Evolutionary conservation across 1,284 basidiomycete genomes (phyloP).

Genomic region (Trichosporon sp.): DNA sequence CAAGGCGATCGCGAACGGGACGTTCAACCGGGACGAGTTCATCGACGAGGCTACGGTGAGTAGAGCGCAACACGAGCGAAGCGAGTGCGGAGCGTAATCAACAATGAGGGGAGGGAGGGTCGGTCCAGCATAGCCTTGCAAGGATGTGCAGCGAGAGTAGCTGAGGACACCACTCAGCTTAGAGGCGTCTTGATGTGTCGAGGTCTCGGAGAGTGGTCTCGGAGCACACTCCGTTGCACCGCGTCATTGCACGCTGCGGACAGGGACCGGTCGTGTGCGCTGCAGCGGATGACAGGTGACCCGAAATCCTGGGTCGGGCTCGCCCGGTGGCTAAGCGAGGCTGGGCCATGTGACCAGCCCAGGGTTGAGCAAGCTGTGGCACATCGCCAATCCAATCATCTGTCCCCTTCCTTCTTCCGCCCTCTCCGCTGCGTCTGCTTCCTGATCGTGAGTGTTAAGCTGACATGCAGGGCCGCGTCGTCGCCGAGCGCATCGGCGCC

Average conservation of each 20-base stretch:
- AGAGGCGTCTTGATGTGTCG: too few species aligned
- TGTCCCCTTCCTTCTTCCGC: background rate
- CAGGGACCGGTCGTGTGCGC: background rate
- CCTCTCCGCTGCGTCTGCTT: background rate
- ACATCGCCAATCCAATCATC: too few species aligned
- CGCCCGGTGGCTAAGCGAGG: background rate
- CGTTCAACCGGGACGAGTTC: constrained; percentile 40
- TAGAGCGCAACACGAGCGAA: background rate
- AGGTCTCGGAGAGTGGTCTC: background rate
- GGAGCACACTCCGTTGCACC: background rate
- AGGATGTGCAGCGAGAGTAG: background rate
- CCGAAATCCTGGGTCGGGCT: background rate
- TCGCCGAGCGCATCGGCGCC: constrained; percentile 75
- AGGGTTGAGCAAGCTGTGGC: too few species aligned
- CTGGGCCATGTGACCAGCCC: background rate
- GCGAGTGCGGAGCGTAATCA: background rate
- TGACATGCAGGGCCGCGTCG: constrained; percentile 61
- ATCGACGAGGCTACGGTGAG: constrained; percentile 50
- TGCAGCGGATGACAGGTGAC: background rate
- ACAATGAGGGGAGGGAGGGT: background rate
- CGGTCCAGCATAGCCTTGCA: too few species aligned
- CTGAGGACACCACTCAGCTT: background rate
- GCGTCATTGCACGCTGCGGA: background rate
- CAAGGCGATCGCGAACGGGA: constrained; percentile 48
- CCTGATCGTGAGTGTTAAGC: background rate